phyloP scores from a whole-genome alignment of 306 rosid genomes.

The Arachis stenosperma region DNA sequence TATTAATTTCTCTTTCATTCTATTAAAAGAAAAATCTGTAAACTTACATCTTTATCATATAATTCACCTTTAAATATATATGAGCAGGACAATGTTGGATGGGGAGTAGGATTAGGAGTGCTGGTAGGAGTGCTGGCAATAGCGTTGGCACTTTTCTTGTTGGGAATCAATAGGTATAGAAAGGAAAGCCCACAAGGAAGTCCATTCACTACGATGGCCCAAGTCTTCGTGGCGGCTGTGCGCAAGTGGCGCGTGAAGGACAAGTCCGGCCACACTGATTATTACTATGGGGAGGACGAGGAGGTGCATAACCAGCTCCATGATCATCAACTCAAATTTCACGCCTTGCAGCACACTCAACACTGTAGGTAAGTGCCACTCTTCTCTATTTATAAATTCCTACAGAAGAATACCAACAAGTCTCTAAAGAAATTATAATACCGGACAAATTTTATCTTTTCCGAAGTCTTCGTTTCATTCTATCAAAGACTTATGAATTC shows the following conservation, averaged over 20 bases:
- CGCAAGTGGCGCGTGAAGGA: constrained; percentile 56
- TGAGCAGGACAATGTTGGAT: constrained; percentile 68
- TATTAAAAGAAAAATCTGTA: no score
- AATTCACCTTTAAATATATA: background rate
- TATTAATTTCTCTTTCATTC: no score
- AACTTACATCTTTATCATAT: no score
- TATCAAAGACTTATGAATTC: no score
- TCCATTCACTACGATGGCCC: constrained; percentile 66
- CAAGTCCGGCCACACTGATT: constrained; percentile 22
- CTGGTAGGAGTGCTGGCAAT: constrained; percentile 56
- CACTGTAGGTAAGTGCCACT: constrained; percentile 60
- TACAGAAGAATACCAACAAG: no score
- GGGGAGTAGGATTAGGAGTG: constrained; percentile 67
- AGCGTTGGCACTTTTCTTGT: constrained; percentile 53
- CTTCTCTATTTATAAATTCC: background rate
- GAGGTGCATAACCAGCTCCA: constrained; percentile 1
- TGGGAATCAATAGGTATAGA: constrained; percentile 59
- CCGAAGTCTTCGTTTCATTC: no score
- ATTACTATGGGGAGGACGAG: constrained; percentile 42
- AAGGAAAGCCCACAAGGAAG: constrained; percentile 55
- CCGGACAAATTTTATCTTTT: no score
- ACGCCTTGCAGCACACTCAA: constrained; percentile 43
- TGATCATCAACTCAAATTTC: constrained; percentile 40
- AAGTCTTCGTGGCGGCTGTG: constrained; percentile 54
- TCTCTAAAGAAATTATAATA: no score